phyloP scores from a whole-genome alignment of 768 basidiomycete species.

The Pulveroboletus frians region DNA sequence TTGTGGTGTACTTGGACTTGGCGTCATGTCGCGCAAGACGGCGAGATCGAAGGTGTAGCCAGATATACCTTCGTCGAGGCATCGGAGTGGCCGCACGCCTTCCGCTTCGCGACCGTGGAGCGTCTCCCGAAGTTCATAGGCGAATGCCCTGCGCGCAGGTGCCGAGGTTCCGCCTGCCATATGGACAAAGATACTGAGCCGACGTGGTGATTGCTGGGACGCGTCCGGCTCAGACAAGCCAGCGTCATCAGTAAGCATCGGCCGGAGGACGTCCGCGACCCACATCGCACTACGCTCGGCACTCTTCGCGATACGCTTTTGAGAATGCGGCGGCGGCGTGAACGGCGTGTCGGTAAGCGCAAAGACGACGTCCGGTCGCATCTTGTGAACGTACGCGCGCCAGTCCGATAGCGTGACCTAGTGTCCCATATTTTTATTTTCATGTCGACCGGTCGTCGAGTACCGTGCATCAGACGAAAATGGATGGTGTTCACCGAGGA shows the following conservation, averaged over 20 bases:
- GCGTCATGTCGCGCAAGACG: slow-evolving; percentile 34
- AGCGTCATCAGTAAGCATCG: slow-evolving; percentile 6
- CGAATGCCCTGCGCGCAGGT: slow-evolving; percentile 60
- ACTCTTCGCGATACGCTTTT: slow-evolving; percentile 73
- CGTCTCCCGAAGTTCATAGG: slow-evolving; percentile 50
- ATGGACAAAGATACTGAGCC: slow-evolving; percentile 56
- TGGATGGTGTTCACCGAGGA: neutral
- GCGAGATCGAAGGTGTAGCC: slow-evolving; percentile 73
- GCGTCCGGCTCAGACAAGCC: neutral
- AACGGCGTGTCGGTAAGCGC: slow-evolving; percentile 68
- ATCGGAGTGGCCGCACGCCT: slow-evolving; percentile 43
- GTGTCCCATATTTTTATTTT: neutral
- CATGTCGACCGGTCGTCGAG: neutral
- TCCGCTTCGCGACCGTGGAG: slow-evolving; percentile 54
- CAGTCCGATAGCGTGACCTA: slow-evolving; percentile 57
- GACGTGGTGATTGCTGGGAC: slow-evolving; percentile 10
- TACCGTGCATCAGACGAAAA: neutral
- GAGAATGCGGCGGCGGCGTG: slow-evolving; percentile 61
- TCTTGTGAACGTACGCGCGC: slow-evolving; percentile 46
- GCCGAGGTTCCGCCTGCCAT: slow-evolving; percentile 58
- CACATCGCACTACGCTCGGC: slow-evolving; percentile 65
- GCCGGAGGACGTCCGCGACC: slow-evolving; percentile 51
- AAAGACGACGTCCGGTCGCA: slow-evolving; percentile 65
- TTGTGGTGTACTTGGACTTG: slow-evolving; percentile 11
- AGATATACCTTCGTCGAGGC: slow-evolving; percentile 60